A percentile compares a stretch with the other conserved stretches of the same genome.
Evolutionary conservation across 345 rosid species (phyloP).

Genomic region (Brassica rapa): DNA sequence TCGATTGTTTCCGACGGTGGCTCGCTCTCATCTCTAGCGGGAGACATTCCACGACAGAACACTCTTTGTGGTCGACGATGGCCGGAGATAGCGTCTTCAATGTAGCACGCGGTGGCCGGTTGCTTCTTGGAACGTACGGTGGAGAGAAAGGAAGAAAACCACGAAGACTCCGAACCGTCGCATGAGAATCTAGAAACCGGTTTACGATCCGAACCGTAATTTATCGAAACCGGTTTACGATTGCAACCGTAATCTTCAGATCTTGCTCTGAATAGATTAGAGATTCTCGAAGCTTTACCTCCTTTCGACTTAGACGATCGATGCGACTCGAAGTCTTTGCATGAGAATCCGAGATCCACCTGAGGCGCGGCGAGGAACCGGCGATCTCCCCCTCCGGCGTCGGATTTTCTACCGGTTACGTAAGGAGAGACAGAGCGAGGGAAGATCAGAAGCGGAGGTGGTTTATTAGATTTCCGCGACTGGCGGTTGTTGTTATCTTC

Average conservation of each 20-base stretch:
- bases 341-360: conserved; percentile 44
- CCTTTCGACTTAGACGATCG: conserved; percentile 35
- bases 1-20: conserved; percentile 48
- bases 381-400: conserved; percentile 35
- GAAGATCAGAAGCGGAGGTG: conserved; percentile 51
- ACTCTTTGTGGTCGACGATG: conserved; percentile 41
- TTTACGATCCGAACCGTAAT: conserved; percentile 40
- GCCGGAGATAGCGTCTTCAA: conserved; percentile 36
- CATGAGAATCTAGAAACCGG: not conserved
- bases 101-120: conserved; percentile 16
- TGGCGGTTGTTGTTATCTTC: conserved; percentile 28
- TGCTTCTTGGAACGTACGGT: conserved; percentile 49
- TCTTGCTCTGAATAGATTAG: conserved; percentile 62
- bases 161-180: conserved; percentile 31
- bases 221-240: conserved; percentile 41
- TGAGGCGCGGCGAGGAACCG: conserved; percentile 3
- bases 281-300: conserved; percentile 47
- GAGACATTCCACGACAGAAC: conserved; percentile 82
- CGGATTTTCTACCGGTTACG: conserved; percentile 29
- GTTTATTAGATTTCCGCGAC: conserved; percentile 25
- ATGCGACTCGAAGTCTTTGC: conserved; percentile 37
- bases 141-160: conserved; percentile 57
- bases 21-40: conserved; percentile 53
- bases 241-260: conserved; percentile 47
- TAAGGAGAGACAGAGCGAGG: conserved; percentile 55